phyloP scores from a whole-genome alignment of 306 rosid genomes.

The Trifolium dubium region DNA sequence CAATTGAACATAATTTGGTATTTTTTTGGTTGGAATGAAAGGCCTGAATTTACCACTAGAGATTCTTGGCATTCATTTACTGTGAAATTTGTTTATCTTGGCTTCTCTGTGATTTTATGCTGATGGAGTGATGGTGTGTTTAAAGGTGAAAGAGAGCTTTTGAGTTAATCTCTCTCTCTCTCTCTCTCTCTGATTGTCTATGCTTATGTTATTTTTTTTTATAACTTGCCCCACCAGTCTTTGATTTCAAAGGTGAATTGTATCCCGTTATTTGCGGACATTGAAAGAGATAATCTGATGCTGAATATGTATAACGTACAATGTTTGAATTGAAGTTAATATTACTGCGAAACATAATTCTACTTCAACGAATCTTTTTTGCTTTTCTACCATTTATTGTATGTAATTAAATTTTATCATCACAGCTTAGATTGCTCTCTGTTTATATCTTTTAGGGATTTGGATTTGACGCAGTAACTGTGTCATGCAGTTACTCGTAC shows the following conservation, averaged over 20 bases:
- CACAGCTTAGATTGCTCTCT: neutral
- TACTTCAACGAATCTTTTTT: neutral
- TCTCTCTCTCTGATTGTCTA: neutral
- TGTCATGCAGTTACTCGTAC: no score
- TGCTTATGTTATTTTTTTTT: neutral
- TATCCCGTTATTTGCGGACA: neutral
- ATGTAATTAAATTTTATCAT: neutral
- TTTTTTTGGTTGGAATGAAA: neutral
- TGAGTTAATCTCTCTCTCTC: neutral
- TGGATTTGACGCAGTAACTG: no score
- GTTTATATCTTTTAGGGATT: neutral
- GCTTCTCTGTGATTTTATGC: neutral
- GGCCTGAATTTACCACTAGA: neutral
- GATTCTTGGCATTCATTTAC: conserved; percentile 17
- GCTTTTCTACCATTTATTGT: neutral
- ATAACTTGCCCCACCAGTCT: neutral
- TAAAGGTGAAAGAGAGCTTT: neutral
- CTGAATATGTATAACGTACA: conserved; percentile 19
- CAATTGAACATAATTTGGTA: neutral
- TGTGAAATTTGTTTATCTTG: conserved; percentile 12
- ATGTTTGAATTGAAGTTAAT: conserved; percentile 3
- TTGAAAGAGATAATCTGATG: conserved; percentile 4
- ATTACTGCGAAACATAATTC: neutral
- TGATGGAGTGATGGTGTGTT: neutral
- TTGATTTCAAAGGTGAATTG: neutral